Conservation (phyloP, 2,329 filamentous ascomycete species). For the Paraphaeosphaeria sporulosa region DNA sequence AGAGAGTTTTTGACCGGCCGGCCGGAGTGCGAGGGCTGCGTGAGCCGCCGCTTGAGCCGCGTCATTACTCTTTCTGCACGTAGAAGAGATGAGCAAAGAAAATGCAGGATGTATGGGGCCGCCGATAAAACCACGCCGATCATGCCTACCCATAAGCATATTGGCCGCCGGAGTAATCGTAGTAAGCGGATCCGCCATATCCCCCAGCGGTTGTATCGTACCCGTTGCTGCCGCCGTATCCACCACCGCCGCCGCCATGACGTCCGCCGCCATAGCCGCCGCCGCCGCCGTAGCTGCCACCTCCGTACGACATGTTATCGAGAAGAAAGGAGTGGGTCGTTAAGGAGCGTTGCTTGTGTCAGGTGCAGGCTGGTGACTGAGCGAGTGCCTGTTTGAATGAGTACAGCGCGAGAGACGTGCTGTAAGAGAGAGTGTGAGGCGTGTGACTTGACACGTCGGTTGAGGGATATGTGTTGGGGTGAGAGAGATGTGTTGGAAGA, state of each 20-base stretch:
- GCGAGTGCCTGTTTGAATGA: slow-evolving; percentile 29
- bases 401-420: slow-evolving; percentile 26
- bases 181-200: slow-evolving; percentile 56
- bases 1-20: slow-evolving; percentile 36
- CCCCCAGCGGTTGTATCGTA: slow-evolving; percentile 55
- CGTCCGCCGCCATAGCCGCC: slow-evolving; percentile 54
- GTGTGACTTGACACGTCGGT: slow-evolving; percentile 31
- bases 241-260: slow-evolving; percentile 45
- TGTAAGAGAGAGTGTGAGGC: slow-evolving; percentile 31
- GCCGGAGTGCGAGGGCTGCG: slow-evolving; percentile 31
- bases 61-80: slow-evolving; percentile 38
- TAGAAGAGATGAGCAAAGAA: slow-evolving; percentile 38
- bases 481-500: slow-evolving; percentile 16
- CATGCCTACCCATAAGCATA: slow-evolving; percentile 54
- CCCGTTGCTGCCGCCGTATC: slow-evolving; percentile 59
- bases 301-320: slow-evolving; percentile 73
- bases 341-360: slow-evolving; percentile 16
- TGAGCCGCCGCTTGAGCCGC: slow-evolving; percentile 32
- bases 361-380: slow-evolving; percentile 33
- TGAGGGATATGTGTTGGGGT: neutral
- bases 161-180: slow-evolving; percentile 57
- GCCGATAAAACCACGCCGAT: slow-evolving; percentile 45
- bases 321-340: slow-evolving; percentile 43
- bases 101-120: slow-evolving; percentile 37
- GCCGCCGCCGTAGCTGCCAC: slow-evolving; percentile 50